These are phyloP conservation scores for Suillus decipiens DNA, from an alignment of 768 basidiomycete genomes.

Conservation along the genomic window DNA sequence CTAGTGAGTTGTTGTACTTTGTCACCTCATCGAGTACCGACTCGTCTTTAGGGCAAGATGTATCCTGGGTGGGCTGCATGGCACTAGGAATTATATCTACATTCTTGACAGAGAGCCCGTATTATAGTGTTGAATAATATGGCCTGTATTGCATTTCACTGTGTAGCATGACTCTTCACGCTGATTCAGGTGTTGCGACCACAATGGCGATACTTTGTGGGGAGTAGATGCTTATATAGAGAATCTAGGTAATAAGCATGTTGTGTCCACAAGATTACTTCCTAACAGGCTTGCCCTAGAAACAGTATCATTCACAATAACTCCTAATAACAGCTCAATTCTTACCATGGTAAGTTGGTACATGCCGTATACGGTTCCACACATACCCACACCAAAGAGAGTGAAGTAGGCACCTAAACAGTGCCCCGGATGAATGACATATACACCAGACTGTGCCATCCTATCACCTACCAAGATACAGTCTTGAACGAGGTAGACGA, in stretches of 20 bases:
- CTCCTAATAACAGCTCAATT: slow-evolving; percentile 17
- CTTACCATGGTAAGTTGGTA: slow-evolving; percentile 47
- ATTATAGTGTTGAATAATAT: neutral
- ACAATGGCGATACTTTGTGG: slow-evolving; percentile 10
- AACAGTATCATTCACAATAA: neutral
- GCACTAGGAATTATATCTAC: slow-evolving; percentile 43
- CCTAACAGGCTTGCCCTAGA: slow-evolving; percentile 32
- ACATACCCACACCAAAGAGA: slow-evolving; percentile 55
- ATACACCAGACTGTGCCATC: slow-evolving; percentile 7
- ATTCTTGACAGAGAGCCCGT: neutral
- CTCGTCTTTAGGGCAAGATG: slow-evolving; percentile 70
- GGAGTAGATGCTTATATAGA: slow-evolving; percentile 12
- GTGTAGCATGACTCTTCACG: neutral
- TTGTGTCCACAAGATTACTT: neutral
- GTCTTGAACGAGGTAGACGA: slow-evolving; percentile 58
- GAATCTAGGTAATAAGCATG: neutral
- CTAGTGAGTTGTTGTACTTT: slow-evolving; percentile 47
- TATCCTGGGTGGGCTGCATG: slow-evolving; percentile 91
- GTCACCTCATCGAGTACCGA: slow-evolving; percentile 10
- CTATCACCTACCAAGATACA: slow-evolving; percentile 59
- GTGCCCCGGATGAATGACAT: neutral
- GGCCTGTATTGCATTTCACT: neutral
- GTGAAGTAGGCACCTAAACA: slow-evolving; percentile 54
- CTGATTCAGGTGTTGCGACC: slow-evolving; percentile 9
- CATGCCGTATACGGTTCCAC: slow-evolving; percentile 51